Evolutionary conservation across 805 yeast species (phyloP).

Genomic region (Clavispora fructus): DNA sequence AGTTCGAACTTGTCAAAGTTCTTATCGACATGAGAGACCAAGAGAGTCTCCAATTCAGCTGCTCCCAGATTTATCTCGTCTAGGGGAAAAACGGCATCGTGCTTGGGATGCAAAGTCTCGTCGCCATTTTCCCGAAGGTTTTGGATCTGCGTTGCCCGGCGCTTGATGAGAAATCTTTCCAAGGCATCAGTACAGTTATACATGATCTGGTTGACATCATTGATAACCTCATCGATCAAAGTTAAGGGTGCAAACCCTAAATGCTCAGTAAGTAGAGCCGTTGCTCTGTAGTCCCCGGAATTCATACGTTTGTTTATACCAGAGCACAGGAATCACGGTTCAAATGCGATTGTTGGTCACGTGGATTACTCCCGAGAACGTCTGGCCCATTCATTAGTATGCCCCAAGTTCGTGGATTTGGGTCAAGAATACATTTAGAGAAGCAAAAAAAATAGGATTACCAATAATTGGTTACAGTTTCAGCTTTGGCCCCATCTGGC

Average conservation of each 20-base stretch:
- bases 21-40: conserved; percentile 71
- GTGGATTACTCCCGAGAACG: neutral
- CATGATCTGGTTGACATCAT: conserved; percentile 79
- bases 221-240: conserved; percentile 79
- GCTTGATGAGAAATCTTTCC: conserved; percentile 51
- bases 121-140: conserved; percentile 6
- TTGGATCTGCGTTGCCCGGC: conserved; percentile 14
- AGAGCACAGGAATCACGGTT: neutral
- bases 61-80: conserved; percentile 72
- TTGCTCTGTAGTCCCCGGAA: conserved; percentile 24
- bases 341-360: neutral
- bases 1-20: conserved; percentile 85
- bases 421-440: no score
- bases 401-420: no score
- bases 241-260: conserved; percentile 80
- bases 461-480: no score
- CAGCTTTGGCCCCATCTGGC: no score
- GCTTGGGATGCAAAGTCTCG: neutral
- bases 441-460: no score
- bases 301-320: conserved; percentile 4
- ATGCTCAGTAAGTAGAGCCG: conserved; percentile 69
- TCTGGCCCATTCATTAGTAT: no score
- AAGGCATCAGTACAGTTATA: conserved; percentile 77
- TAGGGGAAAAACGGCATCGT: conserved; percentile 11
- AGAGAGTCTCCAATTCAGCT: conserved; percentile 68